Evolutionary conservation across 1,139 yeast genomes (phyloP).

Genomic region (Kazachstania sp.): DNA sequence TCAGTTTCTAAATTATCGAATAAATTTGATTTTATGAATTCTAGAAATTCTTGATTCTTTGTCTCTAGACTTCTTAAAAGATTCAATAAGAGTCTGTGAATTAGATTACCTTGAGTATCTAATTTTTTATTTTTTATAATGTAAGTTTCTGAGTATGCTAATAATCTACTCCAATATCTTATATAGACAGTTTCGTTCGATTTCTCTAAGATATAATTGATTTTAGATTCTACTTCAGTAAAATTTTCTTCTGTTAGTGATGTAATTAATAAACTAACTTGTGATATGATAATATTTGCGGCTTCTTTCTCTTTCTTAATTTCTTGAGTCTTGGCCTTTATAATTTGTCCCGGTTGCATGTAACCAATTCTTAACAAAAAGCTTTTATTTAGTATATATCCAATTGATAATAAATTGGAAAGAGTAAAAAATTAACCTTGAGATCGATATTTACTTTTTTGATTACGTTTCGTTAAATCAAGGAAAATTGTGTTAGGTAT

Average conservation of each 20-base stretch:
- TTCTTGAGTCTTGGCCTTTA: constrained; percentile 6
- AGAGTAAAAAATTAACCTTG: neutral
- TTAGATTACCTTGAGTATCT: constrained; percentile 11
- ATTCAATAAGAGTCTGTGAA: constrained; percentile 18
- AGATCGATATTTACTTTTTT: neutral
- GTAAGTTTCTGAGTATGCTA: constrained; percentile 16
- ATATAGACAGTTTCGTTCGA: constrained; percentile 17
- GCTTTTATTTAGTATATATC: neutral
- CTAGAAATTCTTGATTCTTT: constrained; percentile 14
- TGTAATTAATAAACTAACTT: constrained; percentile 22
- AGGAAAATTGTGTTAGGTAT: no score
- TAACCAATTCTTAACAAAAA: constrained; percentile 6
- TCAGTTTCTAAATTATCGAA: constrained; percentile 14
- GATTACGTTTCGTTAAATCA: no score
- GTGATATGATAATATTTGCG: constrained; percentile 21
- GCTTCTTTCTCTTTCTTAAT: constrained; percentile 21
- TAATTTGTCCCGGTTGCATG: constrained; percentile 19
- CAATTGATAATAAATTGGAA: neutral
- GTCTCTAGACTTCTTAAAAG: constrained; percentile 13
- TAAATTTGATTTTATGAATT: constrained; percentile 11
- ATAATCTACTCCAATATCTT: constrained; percentile 23
- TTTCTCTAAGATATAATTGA: constrained; percentile 17
- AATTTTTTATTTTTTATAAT: constrained; percentile 13
- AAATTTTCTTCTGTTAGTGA: constrained; percentile 17
- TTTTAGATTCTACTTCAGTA: constrained; percentile 14